These are phyloP conservation scores for Pythium insidiosum DNA, from an alignment of 352 stramenopile genomes.

Conservation along the genomic window DNA sequence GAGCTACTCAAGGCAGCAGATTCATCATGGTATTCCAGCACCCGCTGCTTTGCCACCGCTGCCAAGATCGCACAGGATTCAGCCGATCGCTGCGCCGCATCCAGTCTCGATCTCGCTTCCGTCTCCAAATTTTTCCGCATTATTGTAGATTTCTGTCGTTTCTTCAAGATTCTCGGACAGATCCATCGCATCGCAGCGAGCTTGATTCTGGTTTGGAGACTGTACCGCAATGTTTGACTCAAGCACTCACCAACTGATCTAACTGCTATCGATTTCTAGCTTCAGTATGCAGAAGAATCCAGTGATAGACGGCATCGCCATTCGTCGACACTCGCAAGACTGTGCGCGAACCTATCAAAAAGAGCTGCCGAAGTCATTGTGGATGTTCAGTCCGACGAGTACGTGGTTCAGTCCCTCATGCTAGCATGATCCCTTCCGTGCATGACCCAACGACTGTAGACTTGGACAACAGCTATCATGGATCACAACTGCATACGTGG, in stretches of 20 bases:
- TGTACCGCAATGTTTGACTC: neutral
- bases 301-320: too few species aligned
- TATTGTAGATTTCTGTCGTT: neutral
- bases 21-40: slow-evolving; percentile 8
- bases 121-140: slow-evolving; percentile 10
- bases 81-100: neutral
- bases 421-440: slow-evolving; percentile 1
- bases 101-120: slow-evolving; percentile 6
- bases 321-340: too few species aligned
- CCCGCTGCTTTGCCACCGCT: neutral
- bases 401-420: too few species aligned
- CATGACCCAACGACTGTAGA: slow-evolving; percentile 21
- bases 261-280: slow-evolving; percentile 10
- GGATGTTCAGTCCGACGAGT: too few species aligned
- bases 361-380: too few species aligned
- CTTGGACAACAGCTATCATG: slow-evolving; percentile 28
- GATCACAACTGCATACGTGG: slow-evolving; percentile 26
- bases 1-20: slow-evolving; percentile 2
- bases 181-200: neutral
- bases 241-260: neutral
- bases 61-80: neutral
- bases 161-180: neutral
- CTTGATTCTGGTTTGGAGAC: neutral
- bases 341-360: too few species aligned
- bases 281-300: slow-evolving; percentile 13